Base-by-base conservation (phyloP, 2,329 filamentous ascomycete species). In the Lachnellula cervina region DNA sequence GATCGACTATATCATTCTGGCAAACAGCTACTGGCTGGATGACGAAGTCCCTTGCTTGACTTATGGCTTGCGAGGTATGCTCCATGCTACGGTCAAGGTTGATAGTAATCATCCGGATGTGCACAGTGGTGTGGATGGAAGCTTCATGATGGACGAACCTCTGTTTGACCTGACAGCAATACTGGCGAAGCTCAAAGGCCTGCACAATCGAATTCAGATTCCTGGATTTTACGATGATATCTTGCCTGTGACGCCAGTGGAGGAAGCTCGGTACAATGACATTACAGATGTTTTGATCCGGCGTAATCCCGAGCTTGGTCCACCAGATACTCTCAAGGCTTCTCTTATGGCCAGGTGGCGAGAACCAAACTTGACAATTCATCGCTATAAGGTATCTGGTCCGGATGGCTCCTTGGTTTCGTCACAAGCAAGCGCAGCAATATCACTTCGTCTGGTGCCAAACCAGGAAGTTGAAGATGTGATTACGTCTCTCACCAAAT, bases 1-100 rank as follows among this genome's bases (percentile, higher is more conserved):
- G 9, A 85, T 99, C 2, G 93, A 99, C 72, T 97, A 94, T 77
- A 94, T 99, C 54, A 76, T 99, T 34, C 77, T 99, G 38, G 93
- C 94, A 21, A 99, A 99, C 76, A 97, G 92, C 72, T 99, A 99
- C 76, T 99, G 94, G 94, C 80, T 99, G 1, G 91, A 97, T 68
- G 93, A 99, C 68, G 88, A 95, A 62, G 91, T 95, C 2, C 94
- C 94, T 0, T 99, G 94, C 69, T 75, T 99, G 55, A 99, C 94
- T 0, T 99, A 99, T 60, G 94, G 94, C 1, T 80, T 97, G 6
- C 84, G 94, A 49, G 94, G 94, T 23, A 93, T 99, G 25, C 86
- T 99, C 21, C 93, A 97, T 70, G 93, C 92, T 5, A 96, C 90
- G 0, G 81, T 97, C 5, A 88, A 91, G 59, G 85, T 99, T 25